Conservation (phyloP, 176 grass and related monocot genomes). For the Lolium multiflorum region DNA sequence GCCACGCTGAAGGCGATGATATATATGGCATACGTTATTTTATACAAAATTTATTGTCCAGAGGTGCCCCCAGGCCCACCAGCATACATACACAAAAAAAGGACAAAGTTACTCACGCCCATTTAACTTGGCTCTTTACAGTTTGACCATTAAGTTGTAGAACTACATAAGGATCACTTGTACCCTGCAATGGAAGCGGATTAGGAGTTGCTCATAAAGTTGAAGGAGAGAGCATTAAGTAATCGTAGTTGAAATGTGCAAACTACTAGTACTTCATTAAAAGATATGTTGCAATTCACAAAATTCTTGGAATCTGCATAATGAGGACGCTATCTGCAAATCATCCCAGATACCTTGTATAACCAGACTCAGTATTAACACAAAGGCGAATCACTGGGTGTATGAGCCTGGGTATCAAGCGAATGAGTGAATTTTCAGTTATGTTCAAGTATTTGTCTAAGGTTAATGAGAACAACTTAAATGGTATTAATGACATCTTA, state of each 20-base stretch:
- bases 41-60: not conserved
- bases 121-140: slow-evolving; percentile 89
- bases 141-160: slow-evolving; percentile 81
- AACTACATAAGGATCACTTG: slow-evolving; percentile 96
- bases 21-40: slow-evolving; percentile 9
- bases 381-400: not conserved
- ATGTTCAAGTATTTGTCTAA: not conserved
- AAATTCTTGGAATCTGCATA: not conserved
- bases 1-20: not conserved
- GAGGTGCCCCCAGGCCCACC: not conserved
- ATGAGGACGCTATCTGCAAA: not conserved
- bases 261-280: slow-evolving; percentile 30
- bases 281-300: not conserved
- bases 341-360: not conserved
- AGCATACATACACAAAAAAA: slow-evolving; percentile 34
- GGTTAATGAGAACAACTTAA: not conserved
- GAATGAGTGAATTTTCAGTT: not conserved
- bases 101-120: slow-evolving; percentile 75
- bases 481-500: not conserved
- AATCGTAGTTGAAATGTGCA: slow-evolving; percentile 27
- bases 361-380: not conserved
- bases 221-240: not conserved
- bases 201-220: not conserved
- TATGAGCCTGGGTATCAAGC: not conserved
- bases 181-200: slow-evolving; percentile 65